These are phyloP conservation scores for Ceratocystis destructans DNA, from an alignment of 2,329 filamentous ascomycete genomes.

Conservation along the genomic window DNA sequence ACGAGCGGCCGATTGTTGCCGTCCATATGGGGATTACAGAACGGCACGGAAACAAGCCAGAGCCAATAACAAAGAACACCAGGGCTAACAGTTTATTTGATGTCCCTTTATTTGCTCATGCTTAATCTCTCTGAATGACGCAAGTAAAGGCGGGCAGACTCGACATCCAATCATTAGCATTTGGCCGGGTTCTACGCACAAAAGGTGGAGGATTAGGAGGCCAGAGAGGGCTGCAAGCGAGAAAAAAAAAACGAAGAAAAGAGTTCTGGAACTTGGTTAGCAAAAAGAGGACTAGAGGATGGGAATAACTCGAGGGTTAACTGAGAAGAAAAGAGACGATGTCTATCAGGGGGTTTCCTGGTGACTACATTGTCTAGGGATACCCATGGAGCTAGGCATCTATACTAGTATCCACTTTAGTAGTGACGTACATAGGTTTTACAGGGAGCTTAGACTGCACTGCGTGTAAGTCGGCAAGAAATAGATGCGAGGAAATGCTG, in stretches of 20 bases:
- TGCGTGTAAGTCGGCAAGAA: background rate
- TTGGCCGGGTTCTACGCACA: background rate
- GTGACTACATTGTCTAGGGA: background rate
- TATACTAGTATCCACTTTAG: background rate
- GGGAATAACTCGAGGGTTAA: too few relatives aligned
- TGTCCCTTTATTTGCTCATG: background rate
- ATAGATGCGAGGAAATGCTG: background rate
- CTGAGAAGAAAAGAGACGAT: background rate
- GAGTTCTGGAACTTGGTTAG: background rate
- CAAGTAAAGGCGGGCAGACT: background rate
- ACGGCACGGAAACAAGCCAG: too few relatives aligned
- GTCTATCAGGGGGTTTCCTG: background rate
- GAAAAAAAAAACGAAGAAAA: background rate
- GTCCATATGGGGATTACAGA: too few relatives aligned
- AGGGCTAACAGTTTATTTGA: background rate
- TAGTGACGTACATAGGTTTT: background rate
- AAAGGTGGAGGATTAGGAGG: background rate
- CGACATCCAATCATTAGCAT: background rate
- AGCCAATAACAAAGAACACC: background rate
- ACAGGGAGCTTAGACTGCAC: background rate
- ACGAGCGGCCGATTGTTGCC: too few relatives aligned
- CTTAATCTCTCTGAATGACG: background rate
- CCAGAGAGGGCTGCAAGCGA: background rate
- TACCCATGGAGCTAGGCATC: background rate
- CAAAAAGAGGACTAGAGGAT: background rate